phyloP scores from a whole-genome alignment of 75 land plant species.

The Sequoia sempervirens region DNA sequence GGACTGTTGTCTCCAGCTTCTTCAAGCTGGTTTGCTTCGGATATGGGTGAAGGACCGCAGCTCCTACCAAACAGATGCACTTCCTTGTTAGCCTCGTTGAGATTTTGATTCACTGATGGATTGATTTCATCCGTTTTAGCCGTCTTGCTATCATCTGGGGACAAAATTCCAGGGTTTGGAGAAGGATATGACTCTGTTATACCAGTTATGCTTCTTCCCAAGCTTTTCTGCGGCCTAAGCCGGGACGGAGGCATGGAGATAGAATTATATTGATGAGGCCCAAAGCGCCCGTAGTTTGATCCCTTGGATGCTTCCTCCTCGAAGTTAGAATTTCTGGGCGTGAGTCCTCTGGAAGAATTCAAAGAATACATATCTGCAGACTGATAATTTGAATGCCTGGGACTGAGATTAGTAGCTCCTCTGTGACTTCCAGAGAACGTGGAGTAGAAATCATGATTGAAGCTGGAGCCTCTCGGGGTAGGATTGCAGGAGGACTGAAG shows the following conservation, averaged over 20 bases:
- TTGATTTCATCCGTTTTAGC: not conserved
- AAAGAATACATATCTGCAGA: slow-evolving; percentile 62
- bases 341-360: slow-evolving; percentile 73
- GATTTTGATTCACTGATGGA: not conserved
- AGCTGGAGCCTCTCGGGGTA: slow-evolving; percentile 84
- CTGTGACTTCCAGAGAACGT: slow-evolving; percentile 40
- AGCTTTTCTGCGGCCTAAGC: slow-evolving; percentile 1
- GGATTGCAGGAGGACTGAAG: slow-evolving; percentile 72
- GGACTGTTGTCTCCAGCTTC: not conserved
- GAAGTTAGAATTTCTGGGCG: slow-evolving; percentile 62
- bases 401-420: slow-evolving; percentile 9
- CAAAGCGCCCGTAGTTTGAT: not conserved
- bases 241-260: no score
- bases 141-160: not conserved
- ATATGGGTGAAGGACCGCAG: slow-evolving; percentile 47
- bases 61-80: slow-evolving; percentile 70
- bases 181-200: not conserved
- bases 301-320: slow-evolving; percentile 7
- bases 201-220: not conserved
- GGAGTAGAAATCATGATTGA: slow-evolving; percentile 79
- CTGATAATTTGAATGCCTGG: slow-evolving; percentile 33
- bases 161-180: slow-evolving; percentile 5
- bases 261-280: not conserved
- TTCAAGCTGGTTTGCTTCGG: slow-evolving; percentile 21
- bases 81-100: slow-evolving; percentile 27